Evolutionary conservation across 1,284 basidiomycete species (phyloP).

Genomic region (Sanguinoderma infundibulare): DNA sequence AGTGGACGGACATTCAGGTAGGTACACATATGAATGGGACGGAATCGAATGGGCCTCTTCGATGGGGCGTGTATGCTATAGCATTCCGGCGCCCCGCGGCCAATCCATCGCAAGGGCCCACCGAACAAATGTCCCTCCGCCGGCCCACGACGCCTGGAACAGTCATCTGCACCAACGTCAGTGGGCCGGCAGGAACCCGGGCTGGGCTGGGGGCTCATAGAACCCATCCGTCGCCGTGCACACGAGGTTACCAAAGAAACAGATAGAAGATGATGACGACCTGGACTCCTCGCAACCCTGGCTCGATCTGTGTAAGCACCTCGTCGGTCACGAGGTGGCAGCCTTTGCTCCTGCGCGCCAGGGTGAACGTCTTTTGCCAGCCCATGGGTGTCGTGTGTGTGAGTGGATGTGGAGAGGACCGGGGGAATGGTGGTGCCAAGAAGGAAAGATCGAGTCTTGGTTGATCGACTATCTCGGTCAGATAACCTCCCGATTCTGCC

Average conservation of each 20-base stretch:
- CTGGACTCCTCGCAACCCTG: slow-evolving; percentile 75
- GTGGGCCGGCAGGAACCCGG: neutral
- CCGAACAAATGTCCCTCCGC: too few species aligned
- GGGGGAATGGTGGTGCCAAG: neutral
- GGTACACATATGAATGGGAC: neutral
- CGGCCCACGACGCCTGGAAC: too few species aligned
- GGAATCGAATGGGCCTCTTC: neutral
- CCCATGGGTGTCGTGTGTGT: slow-evolving; percentile 61
- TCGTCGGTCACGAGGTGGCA: slow-evolving; percentile 91
- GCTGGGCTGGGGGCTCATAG: neutral
- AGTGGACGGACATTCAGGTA: too few species aligned
- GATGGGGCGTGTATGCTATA: too few species aligned
- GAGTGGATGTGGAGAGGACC: neutral
- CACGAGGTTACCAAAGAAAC: slow-evolving; percentile 26
- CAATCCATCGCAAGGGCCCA: too few species aligned
- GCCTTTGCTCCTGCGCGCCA: slow-evolving; percentile 63
- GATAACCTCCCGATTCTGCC: slow-evolving; percentile 4
- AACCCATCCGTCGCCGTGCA: neutral
- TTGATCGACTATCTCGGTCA: neutral
- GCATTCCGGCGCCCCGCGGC: too few species aligned
- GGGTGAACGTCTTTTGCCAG: slow-evolving; percentile 89
- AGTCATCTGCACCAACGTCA: neutral
- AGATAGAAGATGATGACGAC: slow-evolving; percentile 39
- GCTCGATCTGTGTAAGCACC: slow-evolving; percentile 70
- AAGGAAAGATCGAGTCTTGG: neutral